Conservation (phyloP, 345 rosid genomes). For the Melaleuca alternifolia region DNA sequence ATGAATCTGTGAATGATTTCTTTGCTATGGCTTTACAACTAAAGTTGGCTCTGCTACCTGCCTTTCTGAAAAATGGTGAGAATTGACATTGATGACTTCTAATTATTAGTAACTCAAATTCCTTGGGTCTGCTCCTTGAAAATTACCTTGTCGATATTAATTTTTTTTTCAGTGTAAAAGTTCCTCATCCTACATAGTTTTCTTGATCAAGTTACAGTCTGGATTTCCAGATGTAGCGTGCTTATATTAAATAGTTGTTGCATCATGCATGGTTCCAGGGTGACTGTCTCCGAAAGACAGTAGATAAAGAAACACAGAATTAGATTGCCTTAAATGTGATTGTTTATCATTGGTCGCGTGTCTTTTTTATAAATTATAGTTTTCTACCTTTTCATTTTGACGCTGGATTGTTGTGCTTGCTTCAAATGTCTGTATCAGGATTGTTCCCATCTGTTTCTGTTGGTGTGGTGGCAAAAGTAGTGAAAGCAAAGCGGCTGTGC, state of each 20-base stretch:
- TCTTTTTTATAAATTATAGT: background rate
- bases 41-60: background rate
- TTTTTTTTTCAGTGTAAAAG: background rate
- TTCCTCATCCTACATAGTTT: background rate
- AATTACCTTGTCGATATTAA: background rate
- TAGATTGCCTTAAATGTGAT: background rate
- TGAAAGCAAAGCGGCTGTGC: slow-evolving; percentile 32
- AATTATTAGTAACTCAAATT: background rate
- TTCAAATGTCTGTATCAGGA: slow-evolving; percentile 23
- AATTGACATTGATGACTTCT: background rate
- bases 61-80: background rate
- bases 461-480: slow-evolving; percentile 80
- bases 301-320: background rate
- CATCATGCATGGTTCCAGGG: background rate
- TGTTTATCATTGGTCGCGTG: background rate
- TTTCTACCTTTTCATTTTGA: background rate
- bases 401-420: background rate
- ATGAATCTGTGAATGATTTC: background rate
- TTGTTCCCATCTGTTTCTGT: slow-evolving; percentile 70
- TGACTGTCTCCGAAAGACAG: background rate
- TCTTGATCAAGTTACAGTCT: background rate
- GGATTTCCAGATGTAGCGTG: background rate
- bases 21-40: background rate
- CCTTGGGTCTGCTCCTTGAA: background rate
- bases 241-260: background rate